These are phyloP conservation scores for Quercus bicolor DNA, from an alignment of 306 rosid genomes.

Conservation along the genomic window DNA sequence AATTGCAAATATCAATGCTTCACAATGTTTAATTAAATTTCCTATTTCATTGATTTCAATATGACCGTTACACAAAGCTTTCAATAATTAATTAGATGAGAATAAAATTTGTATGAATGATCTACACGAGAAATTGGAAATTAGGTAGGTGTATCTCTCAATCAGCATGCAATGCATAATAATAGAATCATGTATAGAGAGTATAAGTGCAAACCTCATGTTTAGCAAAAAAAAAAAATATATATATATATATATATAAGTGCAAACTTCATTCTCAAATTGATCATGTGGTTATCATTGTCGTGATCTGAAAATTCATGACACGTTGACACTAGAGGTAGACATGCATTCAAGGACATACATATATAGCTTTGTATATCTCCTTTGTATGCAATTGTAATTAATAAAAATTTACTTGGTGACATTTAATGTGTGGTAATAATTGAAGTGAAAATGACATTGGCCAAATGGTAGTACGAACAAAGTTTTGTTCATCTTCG, in stretches of 20 bases:
- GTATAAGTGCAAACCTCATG: neutral
- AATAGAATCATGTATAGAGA: neutral
- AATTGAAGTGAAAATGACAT: too few relatives aligned
- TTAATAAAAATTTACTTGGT: too few relatives aligned
- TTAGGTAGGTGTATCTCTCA: constrained; percentile 16
- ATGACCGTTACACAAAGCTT: neutral
- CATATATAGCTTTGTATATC: too few relatives aligned
- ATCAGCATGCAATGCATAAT: constrained; percentile 5
- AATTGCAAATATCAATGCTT: too few relatives aligned
- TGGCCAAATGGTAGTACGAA: too few relatives aligned
- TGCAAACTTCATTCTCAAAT: neutral
- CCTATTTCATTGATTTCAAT: too few relatives aligned
- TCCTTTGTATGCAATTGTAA: too few relatives aligned
- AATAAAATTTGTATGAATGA: neutral
- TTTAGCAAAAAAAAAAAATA: too few relatives aligned
- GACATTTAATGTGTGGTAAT: too few relatives aligned
- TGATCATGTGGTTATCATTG: neutral
- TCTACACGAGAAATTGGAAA: neutral
- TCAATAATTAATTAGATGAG: neutral
- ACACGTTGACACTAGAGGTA: neutral
- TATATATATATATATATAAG: too few relatives aligned
- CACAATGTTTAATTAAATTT: too few relatives aligned
- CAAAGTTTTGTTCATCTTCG: too few relatives aligned
- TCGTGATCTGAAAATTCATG: neutral
- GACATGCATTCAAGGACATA: neutral